Base-by-base conservation (phyloP, 1,284 basidiomycete species). In the Cryptococcus floricola region DNA sequence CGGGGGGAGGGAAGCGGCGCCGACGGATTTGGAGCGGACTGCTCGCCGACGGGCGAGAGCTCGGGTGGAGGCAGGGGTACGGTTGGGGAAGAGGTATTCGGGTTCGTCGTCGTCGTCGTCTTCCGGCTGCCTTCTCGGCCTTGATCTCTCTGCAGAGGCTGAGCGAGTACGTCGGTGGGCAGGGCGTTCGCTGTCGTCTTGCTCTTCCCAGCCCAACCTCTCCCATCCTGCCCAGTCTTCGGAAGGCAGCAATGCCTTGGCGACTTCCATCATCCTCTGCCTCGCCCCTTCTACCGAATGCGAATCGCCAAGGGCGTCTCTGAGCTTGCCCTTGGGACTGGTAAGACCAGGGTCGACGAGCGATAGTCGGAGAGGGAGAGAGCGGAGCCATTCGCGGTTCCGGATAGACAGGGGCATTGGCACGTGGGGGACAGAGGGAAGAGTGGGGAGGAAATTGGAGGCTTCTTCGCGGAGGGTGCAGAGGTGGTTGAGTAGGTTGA, bases 31-130 rank as follows among this genome's bases (percentile, higher is more conserved):
- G 4, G 67, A 67, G 25, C 67, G 66, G 68, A 75, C 60, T 56
- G 76, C 56, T 9, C 68, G 57, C 25, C 70, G 56, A 19, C 48
- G 58, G 2, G 64, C 63, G 5, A 65, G 49, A 25, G 68, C 69
- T 53, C 65, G 57, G 1, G 68, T 66, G 53, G 76, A 62, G 50
- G 73, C 64, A 64, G 81, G 62, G 56, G 80, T 67, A 57, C 75
- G 57, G 70, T 80, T 73, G 53, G 78, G 73, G 73, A 81, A 72
- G 57, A 78, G 23, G 62, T 81, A 66, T 61, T 81, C 73, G 58
- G 78, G 68, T 63, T 74, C 68, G 23, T 60, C 65, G 8, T 61
- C 54, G 34, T 57, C 48, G n/a, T 50, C 50, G 5, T 49, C 39
- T 18, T 31, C 44, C 47, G n/a, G 18, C 50, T 45, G 48, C 52